Conservation (phyloP, 768 basidiomycete species). For the Antrodiella citrinella region DNA sequence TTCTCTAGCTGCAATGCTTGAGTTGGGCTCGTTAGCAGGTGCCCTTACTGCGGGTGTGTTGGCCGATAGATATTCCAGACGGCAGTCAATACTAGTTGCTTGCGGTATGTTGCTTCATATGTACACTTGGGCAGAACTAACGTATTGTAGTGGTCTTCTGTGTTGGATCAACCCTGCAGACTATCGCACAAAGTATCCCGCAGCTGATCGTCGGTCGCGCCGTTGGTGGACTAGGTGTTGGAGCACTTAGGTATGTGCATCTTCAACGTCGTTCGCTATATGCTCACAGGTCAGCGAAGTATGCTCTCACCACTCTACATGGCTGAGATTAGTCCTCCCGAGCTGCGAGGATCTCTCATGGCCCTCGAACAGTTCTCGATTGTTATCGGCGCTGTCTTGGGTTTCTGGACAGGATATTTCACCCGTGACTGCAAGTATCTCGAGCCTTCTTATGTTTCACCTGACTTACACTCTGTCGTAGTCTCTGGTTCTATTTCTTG, state of each 20-base stretch:
- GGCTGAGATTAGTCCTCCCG: conserved; percentile 78
- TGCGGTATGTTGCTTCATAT: conserved; percentile 42
- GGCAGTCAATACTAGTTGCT: conserved; percentile 57
- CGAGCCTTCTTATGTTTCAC: neutral
- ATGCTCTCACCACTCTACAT: conserved; percentile 80
- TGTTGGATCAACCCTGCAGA: conserved; percentile 65
- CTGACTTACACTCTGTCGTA: conserved; percentile 18
- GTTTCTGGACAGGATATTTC: conserved; percentile 76
- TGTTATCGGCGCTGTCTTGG: conserved; percentile 72
- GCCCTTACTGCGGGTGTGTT: conserved; percentile 59
- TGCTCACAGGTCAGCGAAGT: conserved; percentile 25
- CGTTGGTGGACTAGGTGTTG: conserved; percentile 76
- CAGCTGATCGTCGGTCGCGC: conserved; percentile 65
- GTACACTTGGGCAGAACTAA: neutral
- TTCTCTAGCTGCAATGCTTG: conserved; percentile 62
- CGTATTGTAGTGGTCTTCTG: conserved; percentile 50
- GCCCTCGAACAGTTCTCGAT: conserved; percentile 78
- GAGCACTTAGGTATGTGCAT: conserved; percentile 35
- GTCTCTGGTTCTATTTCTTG: conserved; percentile 62
- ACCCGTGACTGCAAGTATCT: conserved; percentile 50
- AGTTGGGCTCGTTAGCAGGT: conserved; percentile 74
- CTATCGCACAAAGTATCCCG: conserved; percentile 43
- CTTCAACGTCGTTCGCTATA: neutral
- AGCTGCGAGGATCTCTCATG: conserved; percentile 70
- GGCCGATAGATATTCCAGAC: conserved; percentile 60